phyloP scores from a whole-genome alignment of 352 stramenopile species.

The Globisporangium echinulatum region DNA sequence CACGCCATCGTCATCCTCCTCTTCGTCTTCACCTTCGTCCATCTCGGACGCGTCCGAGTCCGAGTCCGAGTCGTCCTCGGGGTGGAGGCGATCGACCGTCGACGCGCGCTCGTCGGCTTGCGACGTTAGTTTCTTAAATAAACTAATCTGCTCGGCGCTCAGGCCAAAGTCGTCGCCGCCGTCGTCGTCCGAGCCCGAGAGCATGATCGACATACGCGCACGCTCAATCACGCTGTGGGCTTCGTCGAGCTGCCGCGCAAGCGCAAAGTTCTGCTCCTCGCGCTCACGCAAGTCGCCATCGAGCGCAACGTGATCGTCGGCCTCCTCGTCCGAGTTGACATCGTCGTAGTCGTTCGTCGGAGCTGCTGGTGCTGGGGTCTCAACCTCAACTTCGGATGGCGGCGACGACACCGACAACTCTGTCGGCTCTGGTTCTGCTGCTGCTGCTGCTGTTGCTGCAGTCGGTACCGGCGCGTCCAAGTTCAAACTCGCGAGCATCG shows the following conservation, averaged over 20 bases:
- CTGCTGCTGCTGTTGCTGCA: slow-evolving; percentile 16
- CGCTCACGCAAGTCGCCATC: slow-evolving; percentile 72
- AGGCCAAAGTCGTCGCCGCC: slow-evolving; percentile 41
- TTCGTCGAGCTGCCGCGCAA: slow-evolving; percentile 75
- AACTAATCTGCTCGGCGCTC: slow-evolving; percentile 84
- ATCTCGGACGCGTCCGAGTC: slow-evolving; percentile 59
- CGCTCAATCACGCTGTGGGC: slow-evolving; percentile 81
- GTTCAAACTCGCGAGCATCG: slow-evolving; percentile 15
- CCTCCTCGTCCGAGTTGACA: slow-evolving; percentile 75
- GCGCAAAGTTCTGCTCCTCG: slow-evolving; percentile 82
- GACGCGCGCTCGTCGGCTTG: slow-evolving; percentile 82
- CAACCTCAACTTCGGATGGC: too few species aligned
- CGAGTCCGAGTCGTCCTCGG: slow-evolving; percentile 71
- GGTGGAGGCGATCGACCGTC: slow-evolving; percentile 76
- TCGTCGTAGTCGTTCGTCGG: slow-evolving; percentile 66
- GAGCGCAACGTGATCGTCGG: slow-evolving; percentile 69
- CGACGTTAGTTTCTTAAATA: slow-evolving; percentile 90
- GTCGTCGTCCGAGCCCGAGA: slow-evolving; percentile 73
- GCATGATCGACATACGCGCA: slow-evolving; percentile 83
- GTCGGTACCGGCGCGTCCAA: slow-evolving; percentile 14
- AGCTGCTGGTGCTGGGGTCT: too few species aligned
- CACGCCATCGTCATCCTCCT: slow-evolving; percentile 70
- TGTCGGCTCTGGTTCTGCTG: background rate
- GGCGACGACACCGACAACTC: too few species aligned
- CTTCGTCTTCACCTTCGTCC: slow-evolving; percentile 1